Evolutionary conservation across 371 early-diverging fungal species (phyloP), one percentile per base, ranked within the genome.

Genomic region (Apophysomyces variabilis): DNA sequence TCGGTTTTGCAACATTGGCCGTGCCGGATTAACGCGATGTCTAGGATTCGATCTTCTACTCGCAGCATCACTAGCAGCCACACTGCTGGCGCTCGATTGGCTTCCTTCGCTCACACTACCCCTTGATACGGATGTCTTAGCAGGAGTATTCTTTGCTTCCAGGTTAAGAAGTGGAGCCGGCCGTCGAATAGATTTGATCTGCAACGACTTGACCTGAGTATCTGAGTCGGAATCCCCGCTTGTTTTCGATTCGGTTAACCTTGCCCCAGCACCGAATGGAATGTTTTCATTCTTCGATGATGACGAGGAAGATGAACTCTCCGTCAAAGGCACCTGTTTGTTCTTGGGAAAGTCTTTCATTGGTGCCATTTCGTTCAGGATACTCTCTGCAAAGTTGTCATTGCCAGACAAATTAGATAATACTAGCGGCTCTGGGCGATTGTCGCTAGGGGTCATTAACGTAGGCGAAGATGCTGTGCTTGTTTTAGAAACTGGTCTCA

Each of bases 401-500:
- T 45, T 41, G 18, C 32, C 61, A n/a, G 21, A 21, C 7, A 45
- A 35, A 14, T 58, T 16, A 35, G 41, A 43, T 26, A 59, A 59
- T 1, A 65, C 12, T 5, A 45, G 16, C n/a, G 46, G 46, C 5
- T 18, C 46, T 7, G 46, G 46, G 2, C 46, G 46, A 13, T 6
- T 45, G 16, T 45, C 46, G 46, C 46, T 45, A 13, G 46, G 46
- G 6, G 46, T 45, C 16, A 18, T 18, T 13, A 57, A 14, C 11
- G 47, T 57, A 18, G 44, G 21, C 18, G 16, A 21, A 8, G 68
- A 64, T 14, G 74, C 61, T n/a, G 74, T 64, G 5, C 50, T 68
- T 21, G 72, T 66, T 41, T 58, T 60, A 14, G 66, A 64, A 41
- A 66, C 67, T 0, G 71, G 66, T 1, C 66, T 43, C 8, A 65